Evolutionary conservation across 2,329 filamentous ascomycete genomes (phyloP), one percentile per base, ranked within the genome.

Genomic region (Pseudopyricularia javanii): DNA sequence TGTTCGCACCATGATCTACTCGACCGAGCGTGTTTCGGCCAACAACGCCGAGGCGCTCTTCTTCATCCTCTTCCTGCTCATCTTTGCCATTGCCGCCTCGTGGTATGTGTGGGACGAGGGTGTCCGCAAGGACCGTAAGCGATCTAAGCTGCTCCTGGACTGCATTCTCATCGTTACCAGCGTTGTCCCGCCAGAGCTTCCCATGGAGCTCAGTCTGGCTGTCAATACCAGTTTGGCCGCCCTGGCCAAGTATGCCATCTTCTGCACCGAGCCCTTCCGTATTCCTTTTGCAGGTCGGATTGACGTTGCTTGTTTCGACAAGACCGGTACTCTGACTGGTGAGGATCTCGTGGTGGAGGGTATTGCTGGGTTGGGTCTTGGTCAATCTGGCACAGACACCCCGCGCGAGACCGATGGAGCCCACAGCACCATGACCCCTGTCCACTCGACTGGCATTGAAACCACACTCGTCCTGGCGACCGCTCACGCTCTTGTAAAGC

Each of bases 61-160:
- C 56, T 98, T 98, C 74, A 98, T 98, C 59, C 78, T 98, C 55
- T 98, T 98, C 77, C 79, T 98, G 28, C 80, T 95, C 53, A 80
- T 97, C 61, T 98, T 98, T 71, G 94, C 94, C 61, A 81, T 98
- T 66, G 94, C 93, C 53, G 93, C 93, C 51, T 95, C 93, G 12
- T 96, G 93, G 91, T 98, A 98, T 67, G 93, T 98, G 55, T 98
- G 93, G 93, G 82, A 91, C 56, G 91, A 98, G 70, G 94, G 93
- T 73, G 91, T 98, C 53, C 79, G 80, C 65, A 90, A 87, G 72
- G 91, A 97, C 64, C 86, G 93, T 65, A 97, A 98, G 75, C 85
- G 93, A 58, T 97, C 91, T 48, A 98, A 98, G 79, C 81, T 98
- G 37, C 80, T 98, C 55, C 81, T 98, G 52, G 94, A 98, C 72